Percentiles rank a stretch among this genome's conserved stretches.
Evolutionary conservation across 2,329 filamentous ascomycete genomes (phyloP).

Genomic region (Neoascochyta sp.): DNA sequence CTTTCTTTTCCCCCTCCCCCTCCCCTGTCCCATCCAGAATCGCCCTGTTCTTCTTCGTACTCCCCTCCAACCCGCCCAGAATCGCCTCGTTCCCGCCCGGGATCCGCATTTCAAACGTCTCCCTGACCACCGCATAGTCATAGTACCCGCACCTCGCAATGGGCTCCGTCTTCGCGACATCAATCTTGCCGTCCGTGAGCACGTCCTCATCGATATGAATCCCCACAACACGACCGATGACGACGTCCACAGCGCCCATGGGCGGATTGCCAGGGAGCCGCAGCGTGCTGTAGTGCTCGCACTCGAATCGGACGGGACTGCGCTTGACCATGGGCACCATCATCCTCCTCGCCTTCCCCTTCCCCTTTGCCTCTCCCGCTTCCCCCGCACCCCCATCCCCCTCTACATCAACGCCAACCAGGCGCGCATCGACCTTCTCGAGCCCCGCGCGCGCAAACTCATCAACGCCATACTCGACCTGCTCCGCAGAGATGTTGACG

Average conservation of each 20-base stretch:
- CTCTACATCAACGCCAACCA: constrained; percentile 29
- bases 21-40: constrained; percentile 5
- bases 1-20: constrained; percentile 1
- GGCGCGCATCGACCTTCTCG: constrained; percentile 45
- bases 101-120: constrained; percentile 58
- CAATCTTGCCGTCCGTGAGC: constrained; percentile 53
- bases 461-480: constrained; percentile 49
- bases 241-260: constrained; percentile 56
- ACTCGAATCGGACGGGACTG: constrained; percentile 59
- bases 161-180: constrained; percentile 55
- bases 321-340: constrained; percentile 52
- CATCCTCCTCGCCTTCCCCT: constrained; percentile 42
- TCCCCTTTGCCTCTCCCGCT: constrained; percentile 46
- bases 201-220: constrained; percentile 56
- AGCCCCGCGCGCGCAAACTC: constrained; percentile 53
- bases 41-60: constrained; percentile 18
- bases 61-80: constrained; percentile 29
- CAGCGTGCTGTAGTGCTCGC: constrained; percentile 53
- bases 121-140: constrained; percentile 54
- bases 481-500: constrained; percentile 55
- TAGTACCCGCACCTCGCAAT: constrained; percentile 61
- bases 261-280: constrained; percentile 55
- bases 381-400: constrained; percentile 54
- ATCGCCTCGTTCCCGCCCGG: constrained; percentile 37
- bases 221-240: constrained; percentile 56